Evolutionary conservation across 129 eudicot species (phyloP), one percentile per base, ranked within the genome.

Genomic region (Flaveria sonorensis): DNA sequence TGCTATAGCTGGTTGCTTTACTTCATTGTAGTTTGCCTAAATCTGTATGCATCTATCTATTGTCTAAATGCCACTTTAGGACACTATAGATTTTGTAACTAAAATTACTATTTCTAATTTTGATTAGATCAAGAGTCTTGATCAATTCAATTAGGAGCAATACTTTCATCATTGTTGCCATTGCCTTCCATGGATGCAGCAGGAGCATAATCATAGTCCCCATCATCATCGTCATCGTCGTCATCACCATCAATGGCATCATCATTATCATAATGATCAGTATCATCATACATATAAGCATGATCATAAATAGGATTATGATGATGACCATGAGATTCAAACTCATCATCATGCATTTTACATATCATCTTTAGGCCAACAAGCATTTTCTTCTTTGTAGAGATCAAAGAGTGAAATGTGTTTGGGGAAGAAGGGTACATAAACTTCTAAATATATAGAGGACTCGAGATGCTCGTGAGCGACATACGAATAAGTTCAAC

Each of bases 171-270:
- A 16, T 56, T n/a, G 28, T 36, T 71, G 52, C 7, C 70, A 63
- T 63, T 68, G 7, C 13, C 86, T 52, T 83, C 83, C 73, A 74
- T 78, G 76, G 81, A 78, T 64, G 88, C 88, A 85, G 86, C 86
- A n/a, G 89, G 86, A 12, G 85, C 86, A 30, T 63, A 86, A 76
- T 86, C 86, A 26, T 73, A 82, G 73, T 82, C 78, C 1, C 84
- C 82, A 59, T 85, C 86, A 53, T 81, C 83, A 20, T 53, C 76
- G 2, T 76, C n/a, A n/a, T n/a, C 82, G 15, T 86, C 84, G 47
- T 82, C 84, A 12, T 70, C 88, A 30, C 18, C 85, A 12, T 70
- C 85, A 21, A 36, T 36, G 40, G 7, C 7, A 36, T 36, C 8
- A 36, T 36, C 7, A 36, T 36, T 36, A 6, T 75, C 74, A 57